Percentiles rank a stretch among this genome's conserved stretches.
These are phyloP conservation scores for Carex parvula DNA, from an alignment of 176 grass and related monocot genomes.

Conservation along the genomic window DNA sequence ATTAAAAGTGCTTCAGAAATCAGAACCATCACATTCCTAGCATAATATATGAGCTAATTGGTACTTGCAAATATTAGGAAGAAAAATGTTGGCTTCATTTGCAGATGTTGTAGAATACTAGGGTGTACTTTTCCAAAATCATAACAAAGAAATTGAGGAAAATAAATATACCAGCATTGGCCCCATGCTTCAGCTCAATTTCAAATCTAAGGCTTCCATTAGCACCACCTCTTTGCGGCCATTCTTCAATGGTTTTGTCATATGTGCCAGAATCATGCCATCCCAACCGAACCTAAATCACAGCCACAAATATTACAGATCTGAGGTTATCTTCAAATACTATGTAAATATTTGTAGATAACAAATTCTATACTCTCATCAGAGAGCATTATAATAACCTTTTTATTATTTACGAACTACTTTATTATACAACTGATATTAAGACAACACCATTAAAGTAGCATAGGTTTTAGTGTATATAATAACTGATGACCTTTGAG, in stretches of 20 bases:
- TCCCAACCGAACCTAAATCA: slow-evolving; percentile 69
- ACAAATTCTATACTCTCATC: neutral
- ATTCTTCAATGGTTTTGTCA: slow-evolving; percentile 75
- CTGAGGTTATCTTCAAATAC: neutral
- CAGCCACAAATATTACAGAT: slow-evolving; percentile 12
- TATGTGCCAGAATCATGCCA: slow-evolving; percentile 89
- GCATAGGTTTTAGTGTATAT: neutral
- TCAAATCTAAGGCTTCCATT: slow-evolving; percentile 89
- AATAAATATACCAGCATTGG: slow-evolving; percentile 69
- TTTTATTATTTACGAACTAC: neutral
- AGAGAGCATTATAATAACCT: neutral
- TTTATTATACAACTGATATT: neutral
- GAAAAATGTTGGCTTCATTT: slow-evolving; percentile 1
- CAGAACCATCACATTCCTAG: neutral
- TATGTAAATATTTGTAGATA: neutral
- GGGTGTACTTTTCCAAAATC: neutral
- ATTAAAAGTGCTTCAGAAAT: neutral
- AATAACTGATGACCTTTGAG: neutral
- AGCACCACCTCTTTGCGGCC: slow-evolving; percentile 73
- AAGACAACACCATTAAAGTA: neutral
- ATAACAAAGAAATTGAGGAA: neutral
- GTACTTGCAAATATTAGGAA: neutral
- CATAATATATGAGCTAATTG: neutral
- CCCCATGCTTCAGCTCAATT: slow-evolving; percentile 68
- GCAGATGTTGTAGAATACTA: neutral